These are phyloP conservation scores for Penicillium hordei DNA, from an alignment of 2,329 filamentous ascomycete genomes.

Conservation along the genomic window DNA sequence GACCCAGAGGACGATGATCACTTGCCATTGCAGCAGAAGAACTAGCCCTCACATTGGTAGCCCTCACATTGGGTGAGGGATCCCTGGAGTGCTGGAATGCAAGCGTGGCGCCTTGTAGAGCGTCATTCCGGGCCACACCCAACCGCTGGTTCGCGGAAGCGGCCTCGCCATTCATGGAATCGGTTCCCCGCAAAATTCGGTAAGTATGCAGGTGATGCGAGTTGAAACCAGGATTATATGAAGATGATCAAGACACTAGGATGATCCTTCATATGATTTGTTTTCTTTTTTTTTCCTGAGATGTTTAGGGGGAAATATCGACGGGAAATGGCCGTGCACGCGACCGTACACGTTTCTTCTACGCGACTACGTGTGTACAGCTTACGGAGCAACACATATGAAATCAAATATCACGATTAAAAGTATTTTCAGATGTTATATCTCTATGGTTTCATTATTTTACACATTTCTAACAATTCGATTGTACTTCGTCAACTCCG, in stretches of 20 bases:
- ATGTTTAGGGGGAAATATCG: background rate
- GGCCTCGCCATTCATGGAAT: constrained; percentile 35
- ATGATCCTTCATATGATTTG: background rate
- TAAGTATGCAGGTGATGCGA: background rate
- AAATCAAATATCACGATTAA: background rate
- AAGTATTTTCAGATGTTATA: background rate
- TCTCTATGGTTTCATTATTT: background rate
- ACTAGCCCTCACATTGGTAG: constrained; percentile 13
- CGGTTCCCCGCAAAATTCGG: constrained; percentile 7
- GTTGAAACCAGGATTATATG: background rate
- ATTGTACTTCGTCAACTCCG: background rate
- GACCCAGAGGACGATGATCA: constrained; percentile 17
- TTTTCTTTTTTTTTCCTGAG: background rate
- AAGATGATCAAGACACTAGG: background rate
- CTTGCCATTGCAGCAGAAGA: constrained; percentile 20
- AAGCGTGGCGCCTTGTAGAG: constrained; percentile 39
- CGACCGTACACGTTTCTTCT: background rate
- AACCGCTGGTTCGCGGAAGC: constrained; percentile 32
- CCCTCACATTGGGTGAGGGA: constrained; percentile 16
- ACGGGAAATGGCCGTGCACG: background rate
- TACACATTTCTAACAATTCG: background rate
- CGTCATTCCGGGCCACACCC: constrained; percentile 27
- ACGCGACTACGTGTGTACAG: background rate
- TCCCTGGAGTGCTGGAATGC: constrained; percentile 34
- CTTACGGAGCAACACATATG: background rate